Evolutionary conservation across 306 rosid species (phyloP), one percentile per base, ranked within the genome.

Genomic region (Vachellia collinsii): DNA sequence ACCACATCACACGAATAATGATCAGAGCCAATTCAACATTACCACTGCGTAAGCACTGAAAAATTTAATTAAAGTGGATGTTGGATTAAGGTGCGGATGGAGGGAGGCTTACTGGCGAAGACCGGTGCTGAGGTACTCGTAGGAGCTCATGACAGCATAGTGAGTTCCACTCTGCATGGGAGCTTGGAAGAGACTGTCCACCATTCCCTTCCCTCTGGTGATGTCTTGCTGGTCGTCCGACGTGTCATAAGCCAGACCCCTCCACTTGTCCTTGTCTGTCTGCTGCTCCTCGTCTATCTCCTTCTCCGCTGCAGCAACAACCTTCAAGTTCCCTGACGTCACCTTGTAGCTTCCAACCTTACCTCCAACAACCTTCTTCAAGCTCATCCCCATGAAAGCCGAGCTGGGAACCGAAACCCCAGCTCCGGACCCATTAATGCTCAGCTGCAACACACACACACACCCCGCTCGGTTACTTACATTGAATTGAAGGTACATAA

Each of bases 211-310:
- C 44, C 98, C 98, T 76, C 98, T 85, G 77, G 98, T 91, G 82
- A 93, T 93, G 84, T 93, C 98, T 80, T 93, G 98, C 67, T 93
- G 98, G 83, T 93, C 98, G 70, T 93, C 98, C 6, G 98, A 93
- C 0, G 1, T 0, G 78, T 93, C 98, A 10, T 13, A 88, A 25
- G 91, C 97, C 42, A 93, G 88, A 51, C 98, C 97, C 8, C 0
- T 61, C 97, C 97, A 92, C 41, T 59, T 90, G 90, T 93, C 97
- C 80, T 89, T 62, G 0, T 85, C 38, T 0, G 97, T 94, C 81
- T 94, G 97, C 79, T 79, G 25, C 0, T 8, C 8, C 61, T 90
- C 95, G 0, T 90, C 88, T 34, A 83, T 73, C 82, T 85, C 94
- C 16, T 83, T 73, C 80, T 85, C 93, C 16, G 83, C 94, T 13